Evolutionary conservation across 1,284 basidiomycete genomes (phyloP).

Genomic region (Sporisorium exsertum): DNA sequence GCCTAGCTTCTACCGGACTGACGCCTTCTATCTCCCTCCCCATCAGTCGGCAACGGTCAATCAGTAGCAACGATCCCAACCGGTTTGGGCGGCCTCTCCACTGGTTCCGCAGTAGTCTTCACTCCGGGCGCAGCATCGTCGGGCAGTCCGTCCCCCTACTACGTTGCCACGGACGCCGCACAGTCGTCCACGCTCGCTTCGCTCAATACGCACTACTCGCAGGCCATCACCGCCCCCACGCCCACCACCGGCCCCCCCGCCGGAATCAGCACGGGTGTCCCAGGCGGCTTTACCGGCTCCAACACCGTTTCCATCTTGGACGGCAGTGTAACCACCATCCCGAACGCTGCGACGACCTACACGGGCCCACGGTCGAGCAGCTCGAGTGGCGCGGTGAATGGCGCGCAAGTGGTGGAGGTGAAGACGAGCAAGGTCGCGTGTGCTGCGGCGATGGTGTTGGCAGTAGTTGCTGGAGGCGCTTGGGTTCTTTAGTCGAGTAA

Average conservation of each 20-base stretch:
- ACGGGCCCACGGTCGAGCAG: constrained; percentile 14
- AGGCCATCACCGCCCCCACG: constrained; percentile 32
- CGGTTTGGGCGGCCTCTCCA: constrained; percentile 33
- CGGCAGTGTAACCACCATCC: constrained; percentile 38
- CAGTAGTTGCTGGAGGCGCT: constrained; percentile 16
- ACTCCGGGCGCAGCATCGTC: constrained; percentile 32
- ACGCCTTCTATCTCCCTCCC: neutral
- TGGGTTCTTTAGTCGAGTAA: constrained; percentile 25
- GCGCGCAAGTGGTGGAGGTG: neutral
- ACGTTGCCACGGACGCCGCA: constrained; percentile 37
- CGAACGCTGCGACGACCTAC: constrained; percentile 49
- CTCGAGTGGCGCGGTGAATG: neutral
- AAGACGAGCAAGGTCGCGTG: neutral
- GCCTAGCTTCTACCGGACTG: neutral
- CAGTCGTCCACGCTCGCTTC: constrained; percentile 33
- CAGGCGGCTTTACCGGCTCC: constrained; percentile 37
- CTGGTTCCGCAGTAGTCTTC: constrained; percentile 18
- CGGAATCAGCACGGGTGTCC: constrained; percentile 34
- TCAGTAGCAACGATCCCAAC: constrained; percentile 27
- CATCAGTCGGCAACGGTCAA: constrained; percentile 39
- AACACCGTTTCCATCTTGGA: constrained; percentile 29
- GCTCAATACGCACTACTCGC: constrained; percentile 41
- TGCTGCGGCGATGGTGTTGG: neutral
- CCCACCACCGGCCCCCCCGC: constrained; percentile 40
- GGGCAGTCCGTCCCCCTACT: constrained; percentile 17